A percentile compares a stretch with the other conserved stretches of the same genome.
Evolutionary conservation across 179 eudicot genomes (phyloP).

Genomic region (Silene coronaria): DNA sequence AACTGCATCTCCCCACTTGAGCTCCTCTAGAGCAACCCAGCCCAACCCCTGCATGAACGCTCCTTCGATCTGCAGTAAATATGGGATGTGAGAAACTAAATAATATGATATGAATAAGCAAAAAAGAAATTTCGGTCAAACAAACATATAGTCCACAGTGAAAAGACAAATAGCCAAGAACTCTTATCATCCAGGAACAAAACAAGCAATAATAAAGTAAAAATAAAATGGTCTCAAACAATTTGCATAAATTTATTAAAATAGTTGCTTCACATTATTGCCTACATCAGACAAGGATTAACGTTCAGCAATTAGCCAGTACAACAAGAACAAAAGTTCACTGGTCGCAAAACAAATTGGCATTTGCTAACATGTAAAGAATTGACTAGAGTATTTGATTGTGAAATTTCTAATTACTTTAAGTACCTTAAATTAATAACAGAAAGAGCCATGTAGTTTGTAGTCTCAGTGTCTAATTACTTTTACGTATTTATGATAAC

Average conservation of each 20-base stretch:
- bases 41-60: conserved; percentile 96
- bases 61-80: conserved; percentile 78
- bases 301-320: not conserved
- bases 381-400: no score
- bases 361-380: no score
- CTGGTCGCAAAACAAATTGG: not conserved
- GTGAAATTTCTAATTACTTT: no score
- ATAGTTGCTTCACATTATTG: not conserved
- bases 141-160: not conserved
- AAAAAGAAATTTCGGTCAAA: no score
- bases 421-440: no score
- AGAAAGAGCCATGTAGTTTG: no score
- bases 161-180: not conserved
- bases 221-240: not conserved
- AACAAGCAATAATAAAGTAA: not conserved
- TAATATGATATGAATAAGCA: not conserved
- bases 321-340: not conserved
- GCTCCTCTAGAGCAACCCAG: conserved; percentile 94
- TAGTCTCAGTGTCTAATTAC: no score
- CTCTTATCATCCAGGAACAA: not conserved
- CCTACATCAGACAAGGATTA: not conserved
- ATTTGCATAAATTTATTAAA: no score
- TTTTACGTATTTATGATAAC: no score
- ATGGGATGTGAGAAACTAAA: not conserved
- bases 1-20: conserved; percentile 95